Conservation (phyloP, 2,329 filamentous ascomycete species). For the Sarocladium brachiariae region DNA sequence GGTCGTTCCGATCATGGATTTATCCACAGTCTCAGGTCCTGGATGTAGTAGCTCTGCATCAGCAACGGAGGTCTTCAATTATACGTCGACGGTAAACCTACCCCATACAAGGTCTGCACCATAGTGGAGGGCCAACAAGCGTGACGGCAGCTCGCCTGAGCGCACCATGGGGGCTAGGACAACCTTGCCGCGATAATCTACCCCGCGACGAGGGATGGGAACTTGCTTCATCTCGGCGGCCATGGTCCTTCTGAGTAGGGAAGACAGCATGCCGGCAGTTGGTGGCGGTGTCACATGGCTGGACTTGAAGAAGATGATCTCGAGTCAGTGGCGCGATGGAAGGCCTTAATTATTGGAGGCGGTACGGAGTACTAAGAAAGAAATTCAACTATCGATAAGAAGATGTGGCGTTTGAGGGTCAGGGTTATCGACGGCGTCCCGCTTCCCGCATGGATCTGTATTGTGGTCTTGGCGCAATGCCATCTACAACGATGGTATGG, state of each 20-base stretch:
- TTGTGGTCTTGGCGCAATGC: no score
- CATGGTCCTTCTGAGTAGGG: slow-evolving; percentile 46
- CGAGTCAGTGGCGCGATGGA: no score
- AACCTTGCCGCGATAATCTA: slow-evolving; percentile 89
- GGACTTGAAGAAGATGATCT: no score
- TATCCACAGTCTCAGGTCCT: slow-evolving; percentile 92
- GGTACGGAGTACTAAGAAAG: no score
- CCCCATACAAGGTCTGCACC: slow-evolving; percentile 97
- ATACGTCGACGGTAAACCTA: slow-evolving; percentile 34
- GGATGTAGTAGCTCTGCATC: no score
- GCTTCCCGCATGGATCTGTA: no score
- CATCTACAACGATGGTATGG: no score
- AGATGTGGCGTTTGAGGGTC: not conserved
- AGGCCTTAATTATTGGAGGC: no score
- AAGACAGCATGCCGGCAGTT: slow-evolving; percentile 24
- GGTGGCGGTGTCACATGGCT: not conserved
- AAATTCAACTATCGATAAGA: slow-evolving; percentile 11
- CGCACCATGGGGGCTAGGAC: slow-evolving; percentile 97
- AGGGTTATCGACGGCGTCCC: not conserved
- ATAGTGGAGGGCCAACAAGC: slow-evolving; percentile 84
- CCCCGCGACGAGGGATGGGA: slow-evolving; percentile 78
- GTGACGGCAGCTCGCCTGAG: slow-evolving; percentile 89
- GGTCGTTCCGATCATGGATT: slow-evolving; percentile 80
- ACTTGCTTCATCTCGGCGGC: slow-evolving; percentile 57
- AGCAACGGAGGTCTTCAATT: no score